These are phyloP conservation scores for Eudorina sp. DNA, from an alignment of 139 green algal species.

Conservation along the genomic window DNA sequence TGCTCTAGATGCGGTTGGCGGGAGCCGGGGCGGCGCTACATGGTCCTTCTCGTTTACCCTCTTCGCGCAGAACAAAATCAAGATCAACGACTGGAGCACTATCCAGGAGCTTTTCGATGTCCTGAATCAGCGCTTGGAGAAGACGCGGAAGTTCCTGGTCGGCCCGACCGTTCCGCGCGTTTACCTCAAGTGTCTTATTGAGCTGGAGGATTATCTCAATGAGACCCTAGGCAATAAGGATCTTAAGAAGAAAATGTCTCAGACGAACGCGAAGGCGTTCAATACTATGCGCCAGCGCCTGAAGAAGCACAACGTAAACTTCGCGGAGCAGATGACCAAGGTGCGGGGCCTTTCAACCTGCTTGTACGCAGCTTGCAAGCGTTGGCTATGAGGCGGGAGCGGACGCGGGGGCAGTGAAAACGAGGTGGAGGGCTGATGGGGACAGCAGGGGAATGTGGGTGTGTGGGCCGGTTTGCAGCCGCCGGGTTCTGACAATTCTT, in stretches of 20 bases:
- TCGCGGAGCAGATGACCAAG: slow-evolving; percentile 63
- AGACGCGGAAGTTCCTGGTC: slow-evolving; percentile 71
- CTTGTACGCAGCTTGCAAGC: too few relatives aligned
- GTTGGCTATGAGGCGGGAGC: too few relatives aligned
- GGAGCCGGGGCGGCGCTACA: background rate
- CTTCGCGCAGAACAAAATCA: slow-evolving; percentile 92
- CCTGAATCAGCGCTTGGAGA: slow-evolving; percentile 99
- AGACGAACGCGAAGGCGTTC: slow-evolving; percentile 95
- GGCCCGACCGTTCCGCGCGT: slow-evolving; percentile 66
- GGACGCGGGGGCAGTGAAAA: too few relatives aligned
- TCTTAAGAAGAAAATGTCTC: slow-evolving; percentile 95
- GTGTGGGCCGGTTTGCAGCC: too few relatives aligned
- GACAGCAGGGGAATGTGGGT: too few relatives aligned
- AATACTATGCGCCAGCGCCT: slow-evolving; percentile 98
- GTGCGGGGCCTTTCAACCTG: too few relatives aligned
- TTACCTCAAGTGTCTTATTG: slow-evolving; percentile 92
- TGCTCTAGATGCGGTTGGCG: background rate
- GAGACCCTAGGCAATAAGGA: slow-evolving; percentile 89
- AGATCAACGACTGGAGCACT: slow-evolving; percentile 97
- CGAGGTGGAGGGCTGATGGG: too few relatives aligned
- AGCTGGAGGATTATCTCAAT: slow-evolving; percentile 94
- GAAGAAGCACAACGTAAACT: slow-evolving; percentile 92
- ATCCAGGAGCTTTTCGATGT: slow-evolving; percentile 96
- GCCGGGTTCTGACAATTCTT: too few relatives aligned
- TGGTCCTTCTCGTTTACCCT: background rate